Evolutionary conservation across 1,139 yeast species (phyloP), one percentile per base, ranked within the genome.

Genomic region (Kodamaea ohmeri): DNA sequence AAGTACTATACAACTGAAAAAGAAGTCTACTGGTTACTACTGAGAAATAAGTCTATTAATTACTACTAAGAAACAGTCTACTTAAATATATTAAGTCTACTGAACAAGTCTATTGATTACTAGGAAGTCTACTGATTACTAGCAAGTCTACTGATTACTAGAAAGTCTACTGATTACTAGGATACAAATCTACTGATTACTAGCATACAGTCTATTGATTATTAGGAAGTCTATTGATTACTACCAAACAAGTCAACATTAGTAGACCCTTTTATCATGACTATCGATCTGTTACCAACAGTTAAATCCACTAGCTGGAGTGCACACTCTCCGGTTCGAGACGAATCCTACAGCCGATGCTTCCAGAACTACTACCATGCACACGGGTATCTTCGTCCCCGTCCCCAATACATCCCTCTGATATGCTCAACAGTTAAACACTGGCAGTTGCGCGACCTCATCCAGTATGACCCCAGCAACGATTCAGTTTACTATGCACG

Each of bases 381-480:
- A 12, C 67, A 63, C 43, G 60, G 60, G 35, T 65, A 61, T 45
- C 56, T 71, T 35, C 58, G 55, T 28, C 69, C 74, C 4, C 56
- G 60, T 38, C 75, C 75, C 6, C 45, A 42, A 13, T 70, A 68
- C 45, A 53, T 67, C 15, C 49, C 68, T 15, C 54, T 54, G 32
- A 55, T 67, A 6, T 53, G 55, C 16, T 40, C 49, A 8, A 55
- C 57, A 14, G 67, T 61, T 31, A 79, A 81, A 45, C 97, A 89
- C 64, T 89, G 96, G 96, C 97, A 89, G 57, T 66, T 89, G 30
- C 70, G 95, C 35, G 95, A 89, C 53, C 70, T 89, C 51, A 65
- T 88, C 17, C 78, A 83, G 49, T 61, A 59, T 25, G 67, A 67
- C 41, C 49, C 52, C 24, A 30, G 44, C 3, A 46, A 51, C 6